A percentile compares a stretch with the other conserved stretches of the same genome.
These are phyloP conservation scores for Centella asiatica DNA, from an alignment of 129 eudicot genomes.

Conservation along the genomic window DNA sequence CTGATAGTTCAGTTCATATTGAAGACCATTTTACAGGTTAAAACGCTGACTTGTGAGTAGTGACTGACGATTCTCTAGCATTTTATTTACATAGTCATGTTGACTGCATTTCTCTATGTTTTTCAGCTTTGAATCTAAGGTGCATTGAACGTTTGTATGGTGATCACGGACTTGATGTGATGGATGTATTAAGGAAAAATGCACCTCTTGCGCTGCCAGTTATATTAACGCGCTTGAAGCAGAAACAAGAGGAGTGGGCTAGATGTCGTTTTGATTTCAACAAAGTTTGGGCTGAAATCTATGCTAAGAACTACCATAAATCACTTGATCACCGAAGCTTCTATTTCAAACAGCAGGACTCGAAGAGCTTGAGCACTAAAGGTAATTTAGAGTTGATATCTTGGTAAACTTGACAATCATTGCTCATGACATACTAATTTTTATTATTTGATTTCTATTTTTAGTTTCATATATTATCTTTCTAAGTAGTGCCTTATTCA, in stretches of 20 bases:
- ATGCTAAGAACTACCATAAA: conserved; percentile 86
- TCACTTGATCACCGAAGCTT: conserved; percentile 98
- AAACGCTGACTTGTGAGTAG: conserved; percentile 13
- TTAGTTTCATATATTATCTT: too few species aligned
- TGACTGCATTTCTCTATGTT: conserved; percentile 17
- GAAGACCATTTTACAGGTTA: conserved; percentile 82
- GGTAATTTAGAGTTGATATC: conserved; percentile 36
- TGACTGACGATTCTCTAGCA: conserved; percentile 8
- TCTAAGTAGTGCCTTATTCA: neutral
- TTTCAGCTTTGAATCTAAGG: conserved; percentile 63
- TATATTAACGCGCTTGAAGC: conserved; percentile 82
- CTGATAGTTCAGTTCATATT: conserved; percentile 32
- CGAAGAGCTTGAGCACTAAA: conserved; percentile 85
- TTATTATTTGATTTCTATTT: too few species aligned
- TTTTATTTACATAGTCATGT: conserved; percentile 8
- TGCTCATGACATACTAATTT: neutral
- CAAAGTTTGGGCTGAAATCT: conserved; percentile 90
- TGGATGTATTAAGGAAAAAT: conserved; percentile 85
- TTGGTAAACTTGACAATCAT: neutral
- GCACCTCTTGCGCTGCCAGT: conserved; percentile 88
- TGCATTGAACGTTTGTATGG: conserved; percentile 96
- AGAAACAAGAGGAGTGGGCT: conserved; percentile 98
- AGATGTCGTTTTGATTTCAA: conserved; percentile 85
- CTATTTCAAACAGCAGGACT: conserved; percentile 94
- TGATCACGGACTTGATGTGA: conserved; percentile 94